These are phyloP conservation scores for Miamiensis avidus DNA, from an alignment of 169 alveolate genomes.

Conservation along the genomic window DNA sequence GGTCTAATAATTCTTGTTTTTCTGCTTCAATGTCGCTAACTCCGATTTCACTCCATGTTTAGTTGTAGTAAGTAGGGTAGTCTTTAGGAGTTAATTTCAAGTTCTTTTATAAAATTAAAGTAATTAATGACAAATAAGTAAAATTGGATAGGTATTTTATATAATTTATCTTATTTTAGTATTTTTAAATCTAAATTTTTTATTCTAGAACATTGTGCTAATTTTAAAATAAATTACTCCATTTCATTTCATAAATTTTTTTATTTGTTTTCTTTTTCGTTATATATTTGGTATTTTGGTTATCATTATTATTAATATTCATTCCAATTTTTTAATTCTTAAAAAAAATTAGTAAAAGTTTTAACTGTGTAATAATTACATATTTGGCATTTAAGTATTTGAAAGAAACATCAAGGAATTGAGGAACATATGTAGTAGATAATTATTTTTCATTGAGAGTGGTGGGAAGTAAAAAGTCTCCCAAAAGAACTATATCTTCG, in stretches of 20 bases:
- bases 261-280: too few relatives aligned
- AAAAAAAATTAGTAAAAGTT: too few relatives aligned
- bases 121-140: too few relatives aligned
- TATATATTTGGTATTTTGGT: too few relatives aligned
- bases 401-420: conserved; percentile 6
- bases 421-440: conserved; percentile 10
- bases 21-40: not conserved
- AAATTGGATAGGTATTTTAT: too few relatives aligned
- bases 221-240: too few relatives aligned
- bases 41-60: conserved; percentile 17
- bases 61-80: not conserved
- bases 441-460: not conserved
- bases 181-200: too few relatives aligned
- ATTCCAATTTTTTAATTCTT: too few relatives aligned
- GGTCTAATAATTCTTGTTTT: conserved; percentile 17
- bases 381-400: conserved; percentile 6
- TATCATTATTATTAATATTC: too few relatives aligned
- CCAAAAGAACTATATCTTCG: conserved; percentile 28
- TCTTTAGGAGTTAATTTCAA: not conserved
- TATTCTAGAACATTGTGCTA: too few relatives aligned
- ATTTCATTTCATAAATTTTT: too few relatives aligned
- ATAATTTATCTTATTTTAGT: too few relatives aligned
- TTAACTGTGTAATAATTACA: not conserved
- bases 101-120: not conserved
- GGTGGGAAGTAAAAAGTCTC: conserved; percentile 7